Conservation (phyloP, 768 basidiomycete species). For the Termitomyces sp. region DNA sequence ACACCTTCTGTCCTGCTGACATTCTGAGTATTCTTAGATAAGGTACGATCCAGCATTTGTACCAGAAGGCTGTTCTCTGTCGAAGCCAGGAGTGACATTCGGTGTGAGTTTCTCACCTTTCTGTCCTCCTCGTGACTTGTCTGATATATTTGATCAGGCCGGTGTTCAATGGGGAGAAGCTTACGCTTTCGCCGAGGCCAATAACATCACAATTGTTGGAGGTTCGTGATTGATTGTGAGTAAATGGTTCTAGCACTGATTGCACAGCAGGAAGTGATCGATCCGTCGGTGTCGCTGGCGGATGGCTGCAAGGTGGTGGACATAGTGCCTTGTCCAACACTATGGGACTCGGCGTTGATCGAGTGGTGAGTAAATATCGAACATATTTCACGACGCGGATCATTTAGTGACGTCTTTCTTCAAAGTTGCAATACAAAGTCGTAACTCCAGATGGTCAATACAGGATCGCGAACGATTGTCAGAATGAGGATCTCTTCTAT, state of each 20-base stretch:
- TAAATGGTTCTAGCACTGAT: neutral
- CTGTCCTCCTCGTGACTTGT: neutral
- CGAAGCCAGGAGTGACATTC: slow-evolving; percentile 26
- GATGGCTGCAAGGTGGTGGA: slow-evolving; percentile 41
- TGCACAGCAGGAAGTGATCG: slow-evolving; percentile 25
- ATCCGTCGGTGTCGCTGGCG: slow-evolving; percentile 35
- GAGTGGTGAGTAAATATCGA: slow-evolving; percentile 26
- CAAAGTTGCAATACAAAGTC: slow-evolving; percentile 41
- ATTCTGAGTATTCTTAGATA: slow-evolving; percentile 21
- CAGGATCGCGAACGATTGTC: slow-evolving; percentile 39
- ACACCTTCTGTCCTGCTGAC: neutral
- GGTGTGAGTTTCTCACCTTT: slow-evolving; percentile 22
- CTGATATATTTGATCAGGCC: slow-evolving; percentile 23
- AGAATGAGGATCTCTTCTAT: slow-evolving; percentile 49
- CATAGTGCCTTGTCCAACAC: slow-evolving; percentile 37
- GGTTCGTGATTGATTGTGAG: slow-evolving; percentile 17
- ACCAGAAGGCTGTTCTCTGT: slow-evolving; percentile 27
- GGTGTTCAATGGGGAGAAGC: slow-evolving; percentile 40
- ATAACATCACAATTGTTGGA: slow-evolving; percentile 41
- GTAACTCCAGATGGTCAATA: slow-evolving; percentile 47
- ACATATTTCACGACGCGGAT: neutral
- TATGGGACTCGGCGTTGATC: slow-evolving; percentile 41
- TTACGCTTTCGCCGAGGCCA: slow-evolving; percentile 35
- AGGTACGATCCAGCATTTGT: slow-evolving; percentile 27
- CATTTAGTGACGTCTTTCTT: neutral